phyloP scores from a whole-genome alignment of 2,329 filamentous ascomycete species.

The Diaporthe humulicola region DNA sequence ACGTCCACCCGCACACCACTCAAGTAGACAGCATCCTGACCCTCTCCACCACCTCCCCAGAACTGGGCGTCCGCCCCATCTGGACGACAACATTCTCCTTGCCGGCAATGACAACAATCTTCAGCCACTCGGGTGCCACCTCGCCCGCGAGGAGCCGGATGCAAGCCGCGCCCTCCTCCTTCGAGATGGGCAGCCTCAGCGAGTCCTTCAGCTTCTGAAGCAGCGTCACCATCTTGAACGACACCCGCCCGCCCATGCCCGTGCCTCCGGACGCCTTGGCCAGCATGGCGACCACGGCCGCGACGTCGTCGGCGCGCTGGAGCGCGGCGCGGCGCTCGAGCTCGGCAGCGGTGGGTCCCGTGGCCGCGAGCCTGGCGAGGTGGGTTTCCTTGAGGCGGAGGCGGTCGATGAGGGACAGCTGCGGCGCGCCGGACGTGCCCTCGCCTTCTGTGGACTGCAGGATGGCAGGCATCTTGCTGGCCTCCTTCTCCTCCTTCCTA shows the following conservation, averaged over 20 bases:
- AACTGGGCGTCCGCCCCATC: slow-evolving; percentile 46
- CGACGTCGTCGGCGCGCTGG: slow-evolving; percentile 76
- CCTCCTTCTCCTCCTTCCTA: slow-evolving; percentile 62
- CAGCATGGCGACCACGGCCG: slow-evolving; percentile 76
- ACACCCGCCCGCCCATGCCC: slow-evolving; percentile 67
- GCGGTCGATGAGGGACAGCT: slow-evolving; percentile 81
- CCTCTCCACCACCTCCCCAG: slow-evolving; percentile 39
- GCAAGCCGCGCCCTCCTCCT: slow-evolving; percentile 64
- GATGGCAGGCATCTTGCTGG: slow-evolving; percentile 46
- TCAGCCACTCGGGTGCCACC: slow-evolving; percentile 69
- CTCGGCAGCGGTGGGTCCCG: slow-evolving; percentile 65
- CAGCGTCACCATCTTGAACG: slow-evolving; percentile 75
- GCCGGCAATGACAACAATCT: slow-evolving; percentile 64
- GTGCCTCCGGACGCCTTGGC: slow-evolving; percentile 61
- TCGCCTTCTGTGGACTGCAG: slow-evolving; percentile 54
- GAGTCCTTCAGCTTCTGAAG: slow-evolving; percentile 78
- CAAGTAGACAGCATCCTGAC: slow-evolving; percentile 45
- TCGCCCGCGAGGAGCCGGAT: slow-evolving; percentile 66
- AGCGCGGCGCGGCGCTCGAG: slow-evolving; percentile 74
- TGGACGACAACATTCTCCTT: slow-evolving; percentile 71
- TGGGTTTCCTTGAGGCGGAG: slow-evolving; percentile 78
- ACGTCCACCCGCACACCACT: not conserved
- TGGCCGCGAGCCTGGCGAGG: slow-evolving; percentile 56
- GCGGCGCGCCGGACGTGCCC: slow-evolving; percentile 49
- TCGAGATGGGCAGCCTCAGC: slow-evolving; percentile 66